A percentile compares a stretch with the other conserved stretches of the same genome.
Evolutionary conservation across 495 filamentous ascomycete species (phyloP).

Genomic region (Letharia columbiana): DNA sequence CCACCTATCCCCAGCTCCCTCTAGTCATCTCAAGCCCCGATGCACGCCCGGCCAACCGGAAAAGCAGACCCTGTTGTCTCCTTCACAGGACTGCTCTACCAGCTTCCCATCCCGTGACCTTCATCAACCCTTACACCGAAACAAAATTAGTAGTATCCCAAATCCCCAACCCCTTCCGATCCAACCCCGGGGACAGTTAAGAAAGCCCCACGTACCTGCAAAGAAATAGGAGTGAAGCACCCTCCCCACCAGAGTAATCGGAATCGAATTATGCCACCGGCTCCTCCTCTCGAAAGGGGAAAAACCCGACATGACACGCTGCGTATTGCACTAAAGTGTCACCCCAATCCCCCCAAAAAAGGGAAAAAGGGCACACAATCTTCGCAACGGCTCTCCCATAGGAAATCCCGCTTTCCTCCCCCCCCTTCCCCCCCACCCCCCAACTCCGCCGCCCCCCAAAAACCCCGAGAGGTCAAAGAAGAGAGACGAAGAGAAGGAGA

Average conservation of each 20-base stretch:
- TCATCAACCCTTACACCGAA: neutral
- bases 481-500: slow-evolving; percentile 26
- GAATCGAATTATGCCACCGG: slow-evolving; percentile 91
- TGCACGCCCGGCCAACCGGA: neutral
- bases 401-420: slow-evolving; percentile 34
- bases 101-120: neutral
- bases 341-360: slow-evolving; percentile 27
- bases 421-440: slow-evolving; percentile 30
- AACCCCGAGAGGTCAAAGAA: slow-evolving; percentile 17
- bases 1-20: neutral
- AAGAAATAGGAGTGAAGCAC: slow-evolving; percentile 57
- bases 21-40: neutral
- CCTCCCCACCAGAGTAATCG: slow-evolving; percentile 89
- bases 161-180: slow-evolving; percentile 1
- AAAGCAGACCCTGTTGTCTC: neutral
- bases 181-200: no score
- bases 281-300: slow-evolving; percentile 28
- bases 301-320: slow-evolving; percentile 52
- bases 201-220: slow-evolving; percentile 47
- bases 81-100: neutral
- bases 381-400: slow-evolving; percentile 90
- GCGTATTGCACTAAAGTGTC: slow-evolving; percentile 99
- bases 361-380: slow-evolving; percentile 60
- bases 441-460: neutral
- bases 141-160: slow-evolving; percentile 37